phyloP scores from a whole-genome alignment of 208 protist genomes.

The Herpetomonas samuelpessoai region DNA sequence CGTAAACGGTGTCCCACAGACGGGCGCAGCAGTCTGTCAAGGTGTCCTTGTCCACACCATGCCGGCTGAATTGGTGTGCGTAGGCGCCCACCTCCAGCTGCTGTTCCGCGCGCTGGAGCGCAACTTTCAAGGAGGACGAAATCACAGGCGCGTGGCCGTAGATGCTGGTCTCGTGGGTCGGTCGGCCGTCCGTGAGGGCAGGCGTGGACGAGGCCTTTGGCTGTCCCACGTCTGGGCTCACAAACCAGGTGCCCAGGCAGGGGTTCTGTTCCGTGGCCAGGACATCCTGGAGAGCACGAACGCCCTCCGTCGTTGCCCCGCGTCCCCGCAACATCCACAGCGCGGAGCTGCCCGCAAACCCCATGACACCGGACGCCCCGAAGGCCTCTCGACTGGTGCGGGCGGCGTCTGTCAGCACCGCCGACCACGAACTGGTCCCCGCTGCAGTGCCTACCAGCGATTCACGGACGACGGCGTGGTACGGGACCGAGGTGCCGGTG shows the following conservation, averaged over 20 bases:
- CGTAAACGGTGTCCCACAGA: constrained; percentile 57
- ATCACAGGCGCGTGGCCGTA: constrained; percentile 56
- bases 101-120: constrained; percentile 39
- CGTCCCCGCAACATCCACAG: constrained; percentile 63
- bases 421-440: constrained; percentile 19
- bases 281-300: constrained; percentile 45
- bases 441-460: not conserved
- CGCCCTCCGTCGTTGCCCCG: constrained; percentile 26
- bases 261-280: constrained; percentile 13
- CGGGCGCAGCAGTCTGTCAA: constrained; percentile 38
- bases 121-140: constrained; percentile 21
- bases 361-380: constrained; percentile 12
- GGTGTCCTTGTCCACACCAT: constrained; percentile 48
- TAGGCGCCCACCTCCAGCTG: constrained; percentile 58
- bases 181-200: not conserved
- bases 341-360: not conserved
- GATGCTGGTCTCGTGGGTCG: constrained; percentile 22
- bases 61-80: constrained; percentile 68
- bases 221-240: constrained; percentile 17
- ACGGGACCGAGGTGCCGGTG: constrained; percentile 29
- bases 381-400: constrained; percentile 20
- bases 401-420: constrained; percentile 37
- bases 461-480: not conserved
- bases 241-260: constrained; percentile 31
- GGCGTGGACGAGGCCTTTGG: not conserved